Base-by-base conservation (phyloP, 257 asterid genomes). In the Penstemon eatonii region DNA sequence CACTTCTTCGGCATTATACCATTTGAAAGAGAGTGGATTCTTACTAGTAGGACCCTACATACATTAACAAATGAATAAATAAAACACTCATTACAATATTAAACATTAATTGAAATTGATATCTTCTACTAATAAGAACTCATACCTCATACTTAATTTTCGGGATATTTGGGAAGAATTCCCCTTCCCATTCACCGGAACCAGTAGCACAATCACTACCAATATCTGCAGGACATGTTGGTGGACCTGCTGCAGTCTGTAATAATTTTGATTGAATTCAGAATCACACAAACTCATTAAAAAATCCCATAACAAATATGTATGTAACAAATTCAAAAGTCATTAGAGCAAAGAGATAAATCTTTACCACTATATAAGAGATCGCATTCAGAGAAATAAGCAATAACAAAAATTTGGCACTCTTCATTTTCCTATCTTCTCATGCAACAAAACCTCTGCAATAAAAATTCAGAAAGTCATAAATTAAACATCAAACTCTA, bases 1-100 rank as follows among this genome's bases (percentile, higher is more conserved):
- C 74, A 74, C 90, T 89, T 94, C 99, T 0, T 91, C 89, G 0
- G 98, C 90, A 63, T 86, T 94, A 74, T 94, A 94, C 99, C 98
- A 94, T 73, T 89, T 94, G 71, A 69, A 94, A 13, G 99, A 71
- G 49, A 94, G 96, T 51, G 80, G 94, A 56, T 91, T 91, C 87
- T 89, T 91, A 79, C 89, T 91, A 37, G 88, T 56, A 68, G 97
- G 96, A 40, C 99, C 99, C 98, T 94, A 69, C 15, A 77, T 25
- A 67, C 43, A 75, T 56, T 38, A 59, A 66, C 36, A 55, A 19
- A 40, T 13, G 1, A 45, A 12, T 7, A 25, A 25, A 25, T 25
- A 25, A 25, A 8, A 45, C 40, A 54, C 9, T 25, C 55, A 52
- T 38, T 38, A 66, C 38, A 59, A 60, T 18, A 13, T 7, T 7